Evolutionary conservation across 2,329 filamentous ascomycete genomes (phyloP).

Genomic region (Geosmithia morbida): DNA sequence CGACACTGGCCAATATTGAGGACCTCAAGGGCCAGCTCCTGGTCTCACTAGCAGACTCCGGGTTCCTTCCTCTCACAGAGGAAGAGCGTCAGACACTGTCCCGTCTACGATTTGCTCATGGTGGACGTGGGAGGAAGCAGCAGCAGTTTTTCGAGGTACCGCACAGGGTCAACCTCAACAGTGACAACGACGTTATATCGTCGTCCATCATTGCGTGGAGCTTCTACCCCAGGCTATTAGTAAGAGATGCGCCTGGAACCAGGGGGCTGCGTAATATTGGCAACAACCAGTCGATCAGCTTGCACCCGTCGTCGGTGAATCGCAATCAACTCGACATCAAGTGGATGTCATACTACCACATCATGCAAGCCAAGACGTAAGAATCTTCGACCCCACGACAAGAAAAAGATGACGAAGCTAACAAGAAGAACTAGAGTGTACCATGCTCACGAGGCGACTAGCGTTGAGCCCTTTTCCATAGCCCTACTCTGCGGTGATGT

Average conservation of each 20-base stretch:
- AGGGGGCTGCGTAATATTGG: constrained; percentile 84
- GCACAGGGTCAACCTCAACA: constrained; percentile 57
- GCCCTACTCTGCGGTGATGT: constrained; percentile 78
- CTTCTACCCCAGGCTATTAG: constrained; percentile 88
- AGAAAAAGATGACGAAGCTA: constrained; percentile 2
- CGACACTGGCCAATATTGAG: constrained; percentile 82
- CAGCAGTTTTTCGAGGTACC: constrained; percentile 74
- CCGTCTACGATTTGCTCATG: constrained; percentile 46
- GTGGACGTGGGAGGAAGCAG: constrained; percentile 39
- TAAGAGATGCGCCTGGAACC: constrained; percentile 51
- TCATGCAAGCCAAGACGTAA: constrained; percentile 82
- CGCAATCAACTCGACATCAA: constrained; percentile 52
- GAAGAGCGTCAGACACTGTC: constrained; percentile 58
- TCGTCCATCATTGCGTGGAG: constrained; percentile 81
- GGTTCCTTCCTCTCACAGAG: constrained; percentile 61
- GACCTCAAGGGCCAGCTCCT: constrained; percentile 89
- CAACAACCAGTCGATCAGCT: constrained; percentile 79
- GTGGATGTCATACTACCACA: constrained; percentile 92
- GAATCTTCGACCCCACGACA: constrained; percentile 8
- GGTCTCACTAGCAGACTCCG: constrained; percentile 71
- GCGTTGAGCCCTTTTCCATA: constrained; percentile 68
- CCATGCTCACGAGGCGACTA: constrained; percentile 80
- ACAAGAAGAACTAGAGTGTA: constrained; percentile 43
- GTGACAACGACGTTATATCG: constrained; percentile 65
- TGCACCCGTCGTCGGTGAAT: constrained; percentile 85